A percentile compares a stretch with the other conserved stretches of the same genome.
Conservation (phyloP, 495 filamentous ascomycete species). For the Neurospora tetraspora region DNA sequence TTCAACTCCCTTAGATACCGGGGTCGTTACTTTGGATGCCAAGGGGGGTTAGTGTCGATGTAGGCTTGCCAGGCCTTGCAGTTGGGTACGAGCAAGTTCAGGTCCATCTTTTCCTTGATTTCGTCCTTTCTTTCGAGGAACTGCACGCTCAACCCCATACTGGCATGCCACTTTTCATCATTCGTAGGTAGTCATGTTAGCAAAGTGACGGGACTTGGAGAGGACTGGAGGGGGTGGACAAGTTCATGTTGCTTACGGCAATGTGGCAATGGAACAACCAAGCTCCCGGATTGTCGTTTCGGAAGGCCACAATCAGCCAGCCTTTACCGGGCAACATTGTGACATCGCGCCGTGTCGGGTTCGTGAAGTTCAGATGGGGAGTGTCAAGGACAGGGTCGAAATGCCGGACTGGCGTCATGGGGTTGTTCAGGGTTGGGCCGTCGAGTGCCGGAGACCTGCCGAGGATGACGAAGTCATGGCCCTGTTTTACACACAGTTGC, state of each 20-base stretch:
- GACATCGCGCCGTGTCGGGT: slow-evolving; percentile 17
- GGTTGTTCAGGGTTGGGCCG: slow-evolving; percentile 35
- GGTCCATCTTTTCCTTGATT: slow-evolving; percentile 4
- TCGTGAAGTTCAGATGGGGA: slow-evolving; percentile 24
- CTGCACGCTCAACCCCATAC: slow-evolving; percentile 35
- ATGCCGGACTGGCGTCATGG: background rate
- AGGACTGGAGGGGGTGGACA: too few relatives aligned
- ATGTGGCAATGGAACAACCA: slow-evolving; percentile 48
- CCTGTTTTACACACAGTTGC: slow-evolving; percentile 28
- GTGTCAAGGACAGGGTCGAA: slow-evolving; percentile 20
- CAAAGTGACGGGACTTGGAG: background rate
- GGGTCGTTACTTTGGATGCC: background rate
- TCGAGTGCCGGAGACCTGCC: slow-evolving; percentile 26
- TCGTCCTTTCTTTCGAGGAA: slow-evolving; percentile 29
- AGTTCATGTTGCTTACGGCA: slow-evolving; percentile 11
- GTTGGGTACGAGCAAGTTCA: slow-evolving; percentile 4
- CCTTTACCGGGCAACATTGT: slow-evolving; percentile 37
- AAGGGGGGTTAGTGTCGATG: background rate
- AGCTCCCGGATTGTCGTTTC: slow-evolving; percentile 42
- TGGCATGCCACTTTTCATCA: slow-evolving; percentile 25
- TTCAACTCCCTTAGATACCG: background rate
- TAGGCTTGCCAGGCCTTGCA: slow-evolving; percentile 11
- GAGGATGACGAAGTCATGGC: slow-evolving; percentile 9
- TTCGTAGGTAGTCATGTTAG: background rate
- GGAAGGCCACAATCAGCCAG: slow-evolving; percentile 38